Percentiles rank a stretch among this genome's conserved stretches.
Evolutionary conservation across 2,329 filamentous ascomycete genomes (phyloP).

Genomic region (Truncatella angustata): DNA sequence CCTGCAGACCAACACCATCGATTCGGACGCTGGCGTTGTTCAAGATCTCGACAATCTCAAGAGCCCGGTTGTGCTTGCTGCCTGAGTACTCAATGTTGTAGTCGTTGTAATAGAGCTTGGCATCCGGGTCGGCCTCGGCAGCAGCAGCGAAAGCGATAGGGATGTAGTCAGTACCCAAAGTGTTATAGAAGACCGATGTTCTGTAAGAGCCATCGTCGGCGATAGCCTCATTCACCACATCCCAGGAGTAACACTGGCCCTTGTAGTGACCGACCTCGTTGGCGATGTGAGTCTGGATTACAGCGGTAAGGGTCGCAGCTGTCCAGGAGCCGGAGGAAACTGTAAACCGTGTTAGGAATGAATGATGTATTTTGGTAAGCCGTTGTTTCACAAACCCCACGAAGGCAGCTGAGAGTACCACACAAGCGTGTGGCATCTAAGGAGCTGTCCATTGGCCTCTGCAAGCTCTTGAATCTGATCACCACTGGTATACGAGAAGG

Average conservation of each 20-base stretch:
- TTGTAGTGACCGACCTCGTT: slow-evolving; percentile 57
- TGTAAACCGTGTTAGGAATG: slow-evolving; percentile 4
- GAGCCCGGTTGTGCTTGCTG: slow-evolving; percentile 43
- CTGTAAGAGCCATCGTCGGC: slow-evolving; percentile 56
- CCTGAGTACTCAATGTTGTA: slow-evolving; percentile 59
- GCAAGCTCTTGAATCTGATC: slow-evolving; percentile 52
- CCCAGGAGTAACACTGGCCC: slow-evolving; percentile 61
- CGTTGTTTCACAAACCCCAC: slow-evolving; percentile 7
- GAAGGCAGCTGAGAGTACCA: slow-evolving; percentile 20
- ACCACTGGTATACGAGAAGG: slow-evolving; percentile 58
- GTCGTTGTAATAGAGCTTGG: slow-evolving; percentile 57
- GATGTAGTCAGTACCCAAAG: slow-evolving; percentile 56
- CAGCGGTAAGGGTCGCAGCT: slow-evolving; percentile 51
- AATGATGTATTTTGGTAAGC: not conserved
- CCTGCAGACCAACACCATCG: slow-evolving; percentile 62
- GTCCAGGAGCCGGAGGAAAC: slow-evolving; percentile 48
- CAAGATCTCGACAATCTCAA: slow-evolving; percentile 44
- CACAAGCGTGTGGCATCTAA: slow-evolving; percentile 60
- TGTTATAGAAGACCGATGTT: slow-evolving; percentile 50
- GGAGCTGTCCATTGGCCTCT: slow-evolving; percentile 44
- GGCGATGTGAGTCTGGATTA: slow-evolving; percentile 60
- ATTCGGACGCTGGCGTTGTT: slow-evolving; percentile 52
- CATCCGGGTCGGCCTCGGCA: slow-evolving; percentile 49
- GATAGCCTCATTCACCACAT: slow-evolving; percentile 64
- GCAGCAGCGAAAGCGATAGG: slow-evolving; percentile 56